Conservation (phyloP, 805 yeast species). For the Saccharomycopsis lassenensis region DNA sequence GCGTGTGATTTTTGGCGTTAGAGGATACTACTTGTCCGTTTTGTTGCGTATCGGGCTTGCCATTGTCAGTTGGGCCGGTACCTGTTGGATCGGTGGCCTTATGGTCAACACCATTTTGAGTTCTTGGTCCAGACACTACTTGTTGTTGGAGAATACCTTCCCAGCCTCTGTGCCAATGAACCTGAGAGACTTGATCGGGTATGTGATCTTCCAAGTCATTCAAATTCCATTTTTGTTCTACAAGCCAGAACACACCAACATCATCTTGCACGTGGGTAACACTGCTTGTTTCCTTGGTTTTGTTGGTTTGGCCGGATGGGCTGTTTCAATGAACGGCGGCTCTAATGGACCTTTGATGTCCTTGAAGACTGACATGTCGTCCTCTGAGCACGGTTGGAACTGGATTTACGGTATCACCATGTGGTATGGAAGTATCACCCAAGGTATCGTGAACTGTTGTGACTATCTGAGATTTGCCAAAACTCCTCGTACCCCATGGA, state of each 20-base stretch:
- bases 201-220: constrained; percentile 24
- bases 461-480: constrained; percentile 32
- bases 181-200: constrained; percentile 28
- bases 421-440: constrained; percentile 31
- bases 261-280: constrained; percentile 10
- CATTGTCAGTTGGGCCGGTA: constrained; percentile 22
- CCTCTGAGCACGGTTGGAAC: constrained; percentile 28
- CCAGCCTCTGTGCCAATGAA: constrained; percentile 26
- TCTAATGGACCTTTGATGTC: constrained; percentile 19
- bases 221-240: constrained; percentile 19
- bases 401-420: constrained; percentile 31
- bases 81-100: constrained; percentile 22
- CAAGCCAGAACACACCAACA: constrained; percentile 21
- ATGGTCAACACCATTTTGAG: constrained; percentile 20
- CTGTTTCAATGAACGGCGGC: constrained; percentile 24
- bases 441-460: constrained; percentile 31
- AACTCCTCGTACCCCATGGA: constrained; percentile 21
- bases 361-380: constrained; percentile 18
- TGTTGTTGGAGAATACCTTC: constrained; percentile 26
- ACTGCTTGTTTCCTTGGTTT: constrained; percentile 17
- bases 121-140: constrained; percentile 19
- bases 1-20: constrained; percentile 25
- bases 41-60: constrained; percentile 20
- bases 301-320: constrained; percentile 27
- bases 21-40: constrained; percentile 21